Conservation (phyloP, 179 eudicot genomes). For the Camellia oleifera region DNA sequence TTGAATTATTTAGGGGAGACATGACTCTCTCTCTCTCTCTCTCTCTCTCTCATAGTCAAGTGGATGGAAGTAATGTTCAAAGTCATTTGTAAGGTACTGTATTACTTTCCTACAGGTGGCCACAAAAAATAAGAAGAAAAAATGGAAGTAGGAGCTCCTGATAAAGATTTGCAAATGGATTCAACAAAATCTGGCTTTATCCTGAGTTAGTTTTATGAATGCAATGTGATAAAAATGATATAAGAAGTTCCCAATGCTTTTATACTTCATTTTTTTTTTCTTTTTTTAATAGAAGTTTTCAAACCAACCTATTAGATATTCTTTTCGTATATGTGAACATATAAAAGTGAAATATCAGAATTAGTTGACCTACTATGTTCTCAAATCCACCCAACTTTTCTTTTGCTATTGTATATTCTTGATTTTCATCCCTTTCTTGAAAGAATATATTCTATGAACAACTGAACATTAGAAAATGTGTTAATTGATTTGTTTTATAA, state of each 20-base stretch:
- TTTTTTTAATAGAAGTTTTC: not conserved
- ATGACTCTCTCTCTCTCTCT: not conserved
- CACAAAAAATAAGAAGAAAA: not conserved
- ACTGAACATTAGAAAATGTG: not conserved
- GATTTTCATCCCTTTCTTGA: not conserved
- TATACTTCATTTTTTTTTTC: not conserved
- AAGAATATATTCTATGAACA: not conserved
- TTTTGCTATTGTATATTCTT: not conserved
- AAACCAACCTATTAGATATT: not conserved
- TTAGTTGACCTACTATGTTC: not conserved
- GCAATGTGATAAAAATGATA: not conserved
- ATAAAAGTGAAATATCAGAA: not conserved
- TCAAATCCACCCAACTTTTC: not conserved
- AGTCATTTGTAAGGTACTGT: not conserved
- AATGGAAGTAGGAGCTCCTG: not conserved
- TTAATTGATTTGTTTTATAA: slow-evolving; percentile 2
- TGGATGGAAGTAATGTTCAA: not conserved
- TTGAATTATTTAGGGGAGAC: not conserved
- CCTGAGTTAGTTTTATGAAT: not conserved
- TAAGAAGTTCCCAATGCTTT: not conserved
- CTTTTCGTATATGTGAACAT: not conserved
- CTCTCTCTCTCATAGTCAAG: not conserved
- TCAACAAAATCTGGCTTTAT: not conserved
- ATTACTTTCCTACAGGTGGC: not conserved
- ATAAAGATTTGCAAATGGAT: not conserved